phyloP scores from a whole-genome alignment of 345 rosid species.

The Boechera stricta region DNA sequence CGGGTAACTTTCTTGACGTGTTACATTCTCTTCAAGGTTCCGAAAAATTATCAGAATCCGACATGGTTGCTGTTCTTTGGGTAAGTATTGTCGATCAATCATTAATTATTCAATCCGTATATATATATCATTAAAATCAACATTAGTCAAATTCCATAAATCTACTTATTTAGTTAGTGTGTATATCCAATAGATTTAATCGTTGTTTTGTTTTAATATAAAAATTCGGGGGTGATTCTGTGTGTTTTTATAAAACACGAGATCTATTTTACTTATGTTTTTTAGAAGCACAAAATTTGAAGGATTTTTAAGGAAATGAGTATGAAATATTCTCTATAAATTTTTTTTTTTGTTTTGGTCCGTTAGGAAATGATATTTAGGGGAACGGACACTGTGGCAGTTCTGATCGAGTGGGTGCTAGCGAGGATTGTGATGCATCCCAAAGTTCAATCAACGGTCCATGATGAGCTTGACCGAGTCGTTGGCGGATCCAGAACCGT shows the following conservation, averaged over 20 bases:
- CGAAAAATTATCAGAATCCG: conserved; percentile 60
- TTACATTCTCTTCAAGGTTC: conserved; percentile 61
- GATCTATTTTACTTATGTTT: background rate
- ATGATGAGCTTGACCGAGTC: conserved; percentile 68
- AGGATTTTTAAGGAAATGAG: background rate
- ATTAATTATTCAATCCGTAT: background rate
- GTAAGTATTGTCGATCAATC: conserved; percentile 42
- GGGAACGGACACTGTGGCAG: conserved; percentile 90
- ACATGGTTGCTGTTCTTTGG: conserved; percentile 85
- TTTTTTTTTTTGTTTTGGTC: background rate
- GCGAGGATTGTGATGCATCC: conserved; percentile 79
- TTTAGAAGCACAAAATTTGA: background rate
- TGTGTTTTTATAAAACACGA: background rate
- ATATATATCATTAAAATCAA: background rate
- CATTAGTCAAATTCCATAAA: background rate
- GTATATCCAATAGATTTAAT: background rate
- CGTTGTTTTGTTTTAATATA: no score
- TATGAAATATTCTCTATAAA: background rate
- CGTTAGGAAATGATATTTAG: conserved; percentile 91
- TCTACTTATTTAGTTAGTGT: background rate
- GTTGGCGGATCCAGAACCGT: conserved; percentile 68
- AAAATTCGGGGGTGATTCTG: background rate
- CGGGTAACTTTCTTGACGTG: conserved; percentile 64
- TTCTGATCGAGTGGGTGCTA: conserved; percentile 84
- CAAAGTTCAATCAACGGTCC: conserved; percentile 67